Percentiles rank a stretch among this genome's conserved stretches.
Conservation (phyloP, 1,139 yeast genomes). For the Scheffersomyces cryptocercus region DNA sequence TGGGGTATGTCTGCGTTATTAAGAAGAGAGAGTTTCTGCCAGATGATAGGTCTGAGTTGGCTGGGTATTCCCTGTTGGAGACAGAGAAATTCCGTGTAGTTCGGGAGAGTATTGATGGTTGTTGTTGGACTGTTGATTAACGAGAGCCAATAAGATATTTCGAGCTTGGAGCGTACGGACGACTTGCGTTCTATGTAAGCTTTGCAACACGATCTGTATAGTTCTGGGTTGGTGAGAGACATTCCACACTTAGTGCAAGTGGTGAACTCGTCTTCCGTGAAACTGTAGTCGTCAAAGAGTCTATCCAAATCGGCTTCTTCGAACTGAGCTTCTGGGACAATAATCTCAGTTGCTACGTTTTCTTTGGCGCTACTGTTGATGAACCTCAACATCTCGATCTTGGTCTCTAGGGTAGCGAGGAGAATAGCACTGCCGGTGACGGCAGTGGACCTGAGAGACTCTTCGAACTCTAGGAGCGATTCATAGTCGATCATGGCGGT, state of each 20-base stretch:
- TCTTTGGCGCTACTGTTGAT: slow-evolving; percentile 8
- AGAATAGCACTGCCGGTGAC: slow-evolving; percentile 22
- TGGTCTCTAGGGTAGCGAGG: slow-evolving; percentile 31
- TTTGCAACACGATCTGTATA: slow-evolving; percentile 22
- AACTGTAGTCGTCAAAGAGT: slow-evolving; percentile 26
- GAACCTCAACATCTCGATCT: slow-evolving; percentile 27
- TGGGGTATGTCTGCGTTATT: slow-evolving; percentile 35
- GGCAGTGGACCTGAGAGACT: slow-evolving; percentile 31
- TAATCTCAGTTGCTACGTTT: slow-evolving; percentile 6
- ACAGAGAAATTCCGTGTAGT: slow-evolving; percentile 44
- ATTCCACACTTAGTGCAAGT: slow-evolving; percentile 34
- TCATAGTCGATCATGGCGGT: slow-evolving; percentile 28
- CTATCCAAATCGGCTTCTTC: slow-evolving; percentile 14
- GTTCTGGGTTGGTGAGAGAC: slow-evolving; percentile 13
- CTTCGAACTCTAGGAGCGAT: slow-evolving; percentile 44
- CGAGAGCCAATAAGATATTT: slow-evolving; percentile 46
- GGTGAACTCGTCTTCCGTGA: slow-evolving; percentile 35
- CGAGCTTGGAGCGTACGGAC: slow-evolving; percentile 28
- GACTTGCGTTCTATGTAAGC: slow-evolving; percentile 17
- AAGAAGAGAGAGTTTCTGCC: slow-evolving; percentile 39
- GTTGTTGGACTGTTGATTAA: slow-evolving; percentile 47
- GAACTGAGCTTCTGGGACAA: slow-evolving; percentile 1
- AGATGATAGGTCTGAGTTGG: slow-evolving; percentile 36
- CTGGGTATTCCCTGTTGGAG: slow-evolving; percentile 44
- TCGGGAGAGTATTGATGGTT: slow-evolving; percentile 49